phyloP scores from a whole-genome alignment of 768 basidiomycete species.

The Grammothele lineata region DNA sequence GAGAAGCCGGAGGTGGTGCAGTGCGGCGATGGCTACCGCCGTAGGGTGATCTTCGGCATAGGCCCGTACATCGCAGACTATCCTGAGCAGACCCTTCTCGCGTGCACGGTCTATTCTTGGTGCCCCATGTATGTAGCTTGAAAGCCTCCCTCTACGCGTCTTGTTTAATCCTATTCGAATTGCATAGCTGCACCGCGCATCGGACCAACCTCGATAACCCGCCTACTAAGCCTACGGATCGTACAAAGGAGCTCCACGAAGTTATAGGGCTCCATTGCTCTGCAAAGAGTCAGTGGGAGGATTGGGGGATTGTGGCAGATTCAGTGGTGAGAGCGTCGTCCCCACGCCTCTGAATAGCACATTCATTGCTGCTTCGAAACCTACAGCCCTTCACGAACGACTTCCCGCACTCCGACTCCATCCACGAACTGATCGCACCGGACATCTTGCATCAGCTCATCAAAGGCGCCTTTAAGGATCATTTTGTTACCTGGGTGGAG shows the following conservation, averaged over 20 bases:
- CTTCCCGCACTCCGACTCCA: conserved; percentile 23
- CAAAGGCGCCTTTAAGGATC: conserved; percentile 22
- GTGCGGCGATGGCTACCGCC: conserved; percentile 26
- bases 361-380: too few species aligned
- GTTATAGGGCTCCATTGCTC: too few species aligned
- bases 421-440: conserved; percentile 13
- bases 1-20: conserved; percentile 9
- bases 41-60: conserved; percentile 23
- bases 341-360: too few species aligned
- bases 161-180: too few species aligned
- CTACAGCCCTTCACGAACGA: conserved; percentile 18
- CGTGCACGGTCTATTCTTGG: conserved; percentile 20
- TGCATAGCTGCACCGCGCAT: conserved; percentile 11
- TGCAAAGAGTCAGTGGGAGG: too few species aligned
- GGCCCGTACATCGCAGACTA: conserved; percentile 30
- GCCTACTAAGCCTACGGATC: too few species aligned
- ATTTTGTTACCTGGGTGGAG: conserved; percentile 14
- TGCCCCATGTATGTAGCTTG: conserved; percentile 12
- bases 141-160: too few species aligned
- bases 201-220: conserved; percentile 2
- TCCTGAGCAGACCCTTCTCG: conserved; percentile 26
- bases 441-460: conserved; percentile 20
- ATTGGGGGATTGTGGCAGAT: too few species aligned
- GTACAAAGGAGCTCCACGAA: too few species aligned
- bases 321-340: too few species aligned